These are phyloP conservation scores for Tausonia pullulans DNA, from an alignment of 1,284 basidiomycete species.

Conservation along the genomic window DNA sequence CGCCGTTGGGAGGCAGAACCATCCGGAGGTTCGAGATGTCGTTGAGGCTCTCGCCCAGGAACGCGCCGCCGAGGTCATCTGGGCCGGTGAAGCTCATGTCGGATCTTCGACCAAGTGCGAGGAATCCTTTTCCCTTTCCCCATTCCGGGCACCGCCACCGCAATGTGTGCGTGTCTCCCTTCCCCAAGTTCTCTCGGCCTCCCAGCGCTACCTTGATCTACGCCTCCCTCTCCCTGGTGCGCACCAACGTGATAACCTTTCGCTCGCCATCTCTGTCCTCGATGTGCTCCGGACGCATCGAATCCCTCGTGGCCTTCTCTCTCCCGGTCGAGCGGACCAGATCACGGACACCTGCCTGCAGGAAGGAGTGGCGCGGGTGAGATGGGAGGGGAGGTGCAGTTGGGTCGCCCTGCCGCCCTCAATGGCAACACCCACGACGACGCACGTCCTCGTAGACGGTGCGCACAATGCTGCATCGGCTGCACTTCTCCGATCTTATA, in stretches of 20 bases:
- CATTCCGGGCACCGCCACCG: constrained; percentile 23
- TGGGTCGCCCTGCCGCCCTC: constrained; percentile 33
- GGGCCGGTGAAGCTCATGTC: constrained; percentile 12
- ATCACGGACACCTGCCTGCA: constrained; percentile 39
- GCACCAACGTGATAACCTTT: constrained; percentile 74
- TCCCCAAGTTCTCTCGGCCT: not conserved
- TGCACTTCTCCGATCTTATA: constrained; percentile 54
- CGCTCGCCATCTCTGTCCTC: constrained; percentile 55
- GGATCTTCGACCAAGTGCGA: constrained; percentile 34
- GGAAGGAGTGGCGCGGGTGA: constrained; percentile 47
- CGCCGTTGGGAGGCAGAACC: constrained; percentile 58
- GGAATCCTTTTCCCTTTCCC: constrained; percentile 38
- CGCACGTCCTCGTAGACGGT: constrained; percentile 67
- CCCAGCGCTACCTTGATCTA: not conserved
- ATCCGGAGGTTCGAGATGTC: constrained; percentile 42
- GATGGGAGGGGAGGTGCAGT: constrained; percentile 77
- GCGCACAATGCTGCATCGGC: constrained; percentile 90
- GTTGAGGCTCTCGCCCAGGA: constrained; percentile 37
- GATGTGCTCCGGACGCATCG: constrained; percentile 47
- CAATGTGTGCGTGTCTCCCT: constrained; percentile 19
- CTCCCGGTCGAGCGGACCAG: constrained; percentile 5
- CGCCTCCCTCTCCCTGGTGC: constrained; percentile 54
- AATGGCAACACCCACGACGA: not conserved
- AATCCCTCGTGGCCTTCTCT: constrained; percentile 28
- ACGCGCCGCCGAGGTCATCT: constrained; percentile 24